phyloP scores from a whole-genome alignment of 1,284 basidiomycete species.

The Somion occarium region DNA sequence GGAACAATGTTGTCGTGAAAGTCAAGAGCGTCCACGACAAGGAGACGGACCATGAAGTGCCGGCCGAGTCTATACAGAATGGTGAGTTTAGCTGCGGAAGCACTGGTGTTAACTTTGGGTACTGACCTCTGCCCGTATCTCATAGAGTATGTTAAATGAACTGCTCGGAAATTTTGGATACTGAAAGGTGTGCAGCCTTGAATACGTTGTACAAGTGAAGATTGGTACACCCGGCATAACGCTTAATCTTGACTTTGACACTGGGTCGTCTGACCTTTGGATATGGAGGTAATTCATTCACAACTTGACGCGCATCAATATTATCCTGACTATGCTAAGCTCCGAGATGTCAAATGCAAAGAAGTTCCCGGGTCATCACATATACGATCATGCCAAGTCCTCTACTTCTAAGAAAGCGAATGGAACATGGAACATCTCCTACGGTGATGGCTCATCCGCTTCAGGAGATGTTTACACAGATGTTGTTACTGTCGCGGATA shows the following conservation, averaged over 20 bases:
- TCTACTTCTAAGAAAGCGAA: slow-evolving; percentile 25
- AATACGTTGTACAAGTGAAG: slow-evolving; percentile 35
- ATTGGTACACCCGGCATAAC: slow-evolving; percentile 35
- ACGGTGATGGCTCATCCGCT: slow-evolving; percentile 37
- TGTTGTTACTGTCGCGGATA: slow-evolving; percentile 27
- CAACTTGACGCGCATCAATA: background rate
- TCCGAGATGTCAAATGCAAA: slow-evolving; percentile 23
- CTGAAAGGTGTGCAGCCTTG: slow-evolving; percentile 18
- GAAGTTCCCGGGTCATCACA: slow-evolving; percentile 22
- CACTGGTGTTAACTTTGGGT: background rate
- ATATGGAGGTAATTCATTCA: slow-evolving; percentile 27
- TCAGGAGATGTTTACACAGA: slow-evolving; percentile 32
- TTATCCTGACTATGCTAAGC: slow-evolving; percentile 13
- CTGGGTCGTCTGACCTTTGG: slow-evolving; percentile 34
- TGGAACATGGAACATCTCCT: slow-evolving; percentile 35
- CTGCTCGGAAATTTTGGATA: background rate
- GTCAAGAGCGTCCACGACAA: slow-evolving; percentile 22
- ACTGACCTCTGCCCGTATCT: background rate
- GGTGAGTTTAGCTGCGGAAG: slow-evolving; percentile 17
- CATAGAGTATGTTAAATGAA: slow-evolving; percentile 1
- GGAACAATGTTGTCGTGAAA: slow-evolving; percentile 27
- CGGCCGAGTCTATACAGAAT: slow-evolving; percentile 32
- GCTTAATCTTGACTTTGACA: slow-evolving; percentile 35
- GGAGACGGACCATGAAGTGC: slow-evolving; percentile 29
- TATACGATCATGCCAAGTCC: slow-evolving; percentile 32